Evolutionary conservation across 768 basidiomycete species (phyloP).

Genomic region (Tricholoma matsutake): DNA sequence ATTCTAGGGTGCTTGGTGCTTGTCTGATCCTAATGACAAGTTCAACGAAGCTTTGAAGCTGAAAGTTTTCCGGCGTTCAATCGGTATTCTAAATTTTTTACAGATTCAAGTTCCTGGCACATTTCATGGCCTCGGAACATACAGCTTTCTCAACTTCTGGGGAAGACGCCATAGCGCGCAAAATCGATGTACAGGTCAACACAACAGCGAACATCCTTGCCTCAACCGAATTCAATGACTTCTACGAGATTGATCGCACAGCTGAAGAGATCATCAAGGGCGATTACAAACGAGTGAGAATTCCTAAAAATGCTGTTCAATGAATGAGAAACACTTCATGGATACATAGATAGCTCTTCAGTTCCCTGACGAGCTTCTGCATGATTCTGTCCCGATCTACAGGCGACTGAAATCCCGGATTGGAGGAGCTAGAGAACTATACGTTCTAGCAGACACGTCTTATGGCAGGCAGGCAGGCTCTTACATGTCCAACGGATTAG

Average conservation of each 20-base stretch:
- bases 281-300: conserved; percentile 66
- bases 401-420: conserved; percentile 50
- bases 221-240: conserved; percentile 48
- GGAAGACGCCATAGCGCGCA: conserved; percentile 60
- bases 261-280: conserved; percentile 55
- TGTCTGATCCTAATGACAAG: no score
- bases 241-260: conserved; percentile 76
- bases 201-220: conserved; percentile 31
- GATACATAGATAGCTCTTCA: conserved; percentile 75
- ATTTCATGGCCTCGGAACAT: conserved; percentile 20
- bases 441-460: conserved; percentile 86
- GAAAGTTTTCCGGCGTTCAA: background rate
- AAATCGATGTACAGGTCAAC: conserved; percentile 45
- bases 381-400: conserved; percentile 83
- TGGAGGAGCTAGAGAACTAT: conserved; percentile 19
- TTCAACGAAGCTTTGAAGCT: no score
- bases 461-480: conserved; percentile 85
- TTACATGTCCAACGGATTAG: conserved; percentile 9
- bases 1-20: no score
- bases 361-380: conserved; percentile 92
- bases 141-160: conserved; percentile 53
- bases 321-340: background rate
- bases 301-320: background rate
- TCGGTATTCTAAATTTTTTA: background rate
- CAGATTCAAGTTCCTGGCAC: no score